Evolutionary conservation across 495 filamentous ascomycete genomes (phyloP), one percentile per base, ranked within the genome.

Genomic region (Trichocladium antarcticum): DNA sequence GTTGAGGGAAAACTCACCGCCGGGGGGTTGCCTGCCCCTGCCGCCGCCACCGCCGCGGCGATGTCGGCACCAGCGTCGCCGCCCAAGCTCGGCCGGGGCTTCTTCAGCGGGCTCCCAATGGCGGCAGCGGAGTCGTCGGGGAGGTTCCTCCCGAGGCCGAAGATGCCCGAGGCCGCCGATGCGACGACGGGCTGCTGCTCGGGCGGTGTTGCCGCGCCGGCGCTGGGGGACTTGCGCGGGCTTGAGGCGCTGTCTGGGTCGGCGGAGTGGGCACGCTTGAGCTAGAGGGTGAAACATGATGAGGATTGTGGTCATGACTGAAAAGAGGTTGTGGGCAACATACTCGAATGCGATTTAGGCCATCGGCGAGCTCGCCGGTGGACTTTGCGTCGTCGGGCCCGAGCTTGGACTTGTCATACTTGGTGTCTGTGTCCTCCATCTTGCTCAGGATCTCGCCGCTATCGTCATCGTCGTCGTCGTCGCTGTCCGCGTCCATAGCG

Each of bases 251-350:
- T 74, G 16, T 83, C 67, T 1, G 81, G 84, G 21, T 93, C 89
- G 28, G 80, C 80, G 0, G 92, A 96, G 68, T 95, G 92, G 54
- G 89, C 84, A 49, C 93, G 85, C 77, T 98, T 98, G 31, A 97
- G 78, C 90, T 97, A 61, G 53, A 55, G 6, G 31, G 16, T 20
- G 9, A 22, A 7, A 27, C 16, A 42, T 38, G n/a, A 36, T 22
- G 51, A 65, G 42, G 69, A 64, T 43, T 28, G 6, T 9, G 1
- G 8, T 20, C 6, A 14, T 7, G 16, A 17, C 11, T 15, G 1
- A 5, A 28, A 8, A 12, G 31, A 12, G 1, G 2, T 3, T 2
- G 27, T 41, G 53, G 19, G 47, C 35, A 49, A 69, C 84, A 60
- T 77, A 93, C 90, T 70, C 86, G 88, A 57, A 99, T 95, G 62